Evolutionary conservation across 2,329 filamentous ascomycete genomes (phyloP).

Genomic region (Lecanosticta acicola): DNA sequence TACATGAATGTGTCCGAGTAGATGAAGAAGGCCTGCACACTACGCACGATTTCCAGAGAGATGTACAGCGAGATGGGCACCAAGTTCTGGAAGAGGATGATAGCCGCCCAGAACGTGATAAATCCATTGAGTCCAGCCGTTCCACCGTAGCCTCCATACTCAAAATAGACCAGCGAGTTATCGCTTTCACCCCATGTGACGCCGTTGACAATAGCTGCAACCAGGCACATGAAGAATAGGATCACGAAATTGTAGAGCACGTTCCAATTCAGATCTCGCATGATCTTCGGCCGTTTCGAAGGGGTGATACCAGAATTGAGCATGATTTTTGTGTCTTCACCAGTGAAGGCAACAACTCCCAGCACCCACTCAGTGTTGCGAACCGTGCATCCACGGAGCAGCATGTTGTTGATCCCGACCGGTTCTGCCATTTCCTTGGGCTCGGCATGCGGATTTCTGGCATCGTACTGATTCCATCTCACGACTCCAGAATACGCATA

Average conservation of each 20-base stretch:
- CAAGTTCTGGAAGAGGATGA: conserved; percentile 98
- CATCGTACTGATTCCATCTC: conserved; percentile 72
- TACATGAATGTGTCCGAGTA: conserved; percentile 97
- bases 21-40: conserved; percentile 91
- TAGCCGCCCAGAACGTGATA: conserved; percentile 91
- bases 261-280: conserved; percentile 92
- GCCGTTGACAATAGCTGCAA: conserved; percentile 80
- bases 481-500: conserved; percentile 92
- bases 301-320: conserved; percentile 95
- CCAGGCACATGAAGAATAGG: conserved; percentile 80
- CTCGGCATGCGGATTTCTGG: conserved; percentile 56
- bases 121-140: conserved; percentile 75
- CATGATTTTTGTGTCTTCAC: conserved; percentile 98
- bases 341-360: conserved; percentile 88
- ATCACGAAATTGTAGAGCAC: conserved; percentile 95
- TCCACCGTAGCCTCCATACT: conserved; percentile 67
- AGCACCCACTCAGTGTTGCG: conserved; percentile 95
- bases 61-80: conserved; percentile 98
- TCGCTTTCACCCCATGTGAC: conserved; percentile 69
- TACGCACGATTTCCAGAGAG: conserved; percentile 89
- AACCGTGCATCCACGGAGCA: conserved; percentile 87
- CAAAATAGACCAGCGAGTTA: conserved; percentile 74
- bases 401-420: conserved; percentile 88
- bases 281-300: conserved; percentile 85
- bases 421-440: conserved; percentile 81